Base-by-base conservation (phyloP, 2,329 filamentous ascomycete species). In the Plenodomus biglobosus region DNA sequence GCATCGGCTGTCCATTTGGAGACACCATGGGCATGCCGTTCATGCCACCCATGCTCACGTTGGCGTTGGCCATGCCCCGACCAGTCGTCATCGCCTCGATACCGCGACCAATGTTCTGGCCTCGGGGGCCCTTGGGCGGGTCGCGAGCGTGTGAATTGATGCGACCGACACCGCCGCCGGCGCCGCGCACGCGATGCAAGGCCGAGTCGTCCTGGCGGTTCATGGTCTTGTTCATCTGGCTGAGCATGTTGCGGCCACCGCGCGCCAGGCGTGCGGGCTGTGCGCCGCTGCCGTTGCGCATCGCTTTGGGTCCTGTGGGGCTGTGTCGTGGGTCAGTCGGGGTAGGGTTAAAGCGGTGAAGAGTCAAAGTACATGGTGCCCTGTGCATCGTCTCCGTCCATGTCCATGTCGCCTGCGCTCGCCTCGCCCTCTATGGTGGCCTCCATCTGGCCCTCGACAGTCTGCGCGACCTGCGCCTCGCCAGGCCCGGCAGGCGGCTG, bases 221-320 rank as follows among this genome's bases (percentile, higher is more conserved):
- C 83, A 96, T 85, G 13, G 85, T 84, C 64, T 89, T 89, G 68
- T 87, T 85, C 67, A 95, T 82, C 60, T 96, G 90, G 41, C 90
- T 90, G 47, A 96, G 79, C 78, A 96, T 85, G 27, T 32, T 32
- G 53, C 90, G 85, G 70, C 90, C 91, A 36, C 61, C 58, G 58
- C 89, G 85, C 50, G 62, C 73, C 44, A 68, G 74, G 44, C 44
- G 63, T 18, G 46, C 47, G 7, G 27, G 27, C 44, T 59, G 56
- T 16, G 55, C 45, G 21, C 64, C 66, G 61, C 76, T 82, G 43
- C 83, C 83, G 69, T 87, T 90, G 65, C 94, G 88, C 91, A 97
- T 96, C 27, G 92, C 91, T 71, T 92, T 94, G 16, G 94, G 94
- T 47, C 92, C 94, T 42, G 91, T 97, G 8, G 94, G 94, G 66